phyloP scores from a whole-genome alignment of 1,284 basidiomycete species.

The Pseudozyma pruni region DNA sequence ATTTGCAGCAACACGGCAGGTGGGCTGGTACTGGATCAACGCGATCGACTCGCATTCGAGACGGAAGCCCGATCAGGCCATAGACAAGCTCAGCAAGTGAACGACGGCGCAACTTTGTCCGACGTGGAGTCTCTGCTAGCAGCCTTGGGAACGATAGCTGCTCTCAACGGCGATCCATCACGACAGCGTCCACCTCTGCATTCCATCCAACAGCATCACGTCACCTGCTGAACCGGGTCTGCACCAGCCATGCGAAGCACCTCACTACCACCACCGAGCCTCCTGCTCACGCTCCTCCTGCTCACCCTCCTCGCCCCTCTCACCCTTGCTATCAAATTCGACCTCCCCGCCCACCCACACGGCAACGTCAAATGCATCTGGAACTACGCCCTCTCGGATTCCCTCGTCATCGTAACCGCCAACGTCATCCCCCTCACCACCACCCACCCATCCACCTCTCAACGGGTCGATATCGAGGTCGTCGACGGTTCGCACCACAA shows the following conservation, averaged over 20 bases:
- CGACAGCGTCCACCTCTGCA: too few species aligned
- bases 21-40: too few species aligned
- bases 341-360: slow-evolving; percentile 44
- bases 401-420: slow-evolving; percentile 79
- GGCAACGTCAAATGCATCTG: slow-evolving; percentile 64
- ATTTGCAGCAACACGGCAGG: too few species aligned
- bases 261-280: neutral
- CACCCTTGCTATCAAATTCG: slow-evolving; percentile 62
- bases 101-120: too few species aligned
- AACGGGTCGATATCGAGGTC: slow-evolving; percentile 84
- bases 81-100: too few species aligned
- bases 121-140: too few species aligned
- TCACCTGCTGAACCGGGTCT: too few species aligned
- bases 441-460: slow-evolving; percentile 49
- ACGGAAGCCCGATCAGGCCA: too few species aligned
- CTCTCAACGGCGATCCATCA: too few species aligned
- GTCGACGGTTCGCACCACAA: slow-evolving; percentile 86
- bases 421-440: slow-evolving; percentile 75
- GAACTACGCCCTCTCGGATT: slow-evolving; percentile 67
- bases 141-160: too few species aligned
- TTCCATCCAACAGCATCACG: too few species aligned
- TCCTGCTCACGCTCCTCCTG: slow-evolving; percentile 10
- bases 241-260: slow-evolving; percentile 4
- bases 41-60: too few species aligned
- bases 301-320: slow-evolving; percentile 7